These are phyloP conservation scores for Blastobotrys petasosporus DNA, from an alignment of 1,139 yeast genomes.

Conservation along the genomic window DNA sequence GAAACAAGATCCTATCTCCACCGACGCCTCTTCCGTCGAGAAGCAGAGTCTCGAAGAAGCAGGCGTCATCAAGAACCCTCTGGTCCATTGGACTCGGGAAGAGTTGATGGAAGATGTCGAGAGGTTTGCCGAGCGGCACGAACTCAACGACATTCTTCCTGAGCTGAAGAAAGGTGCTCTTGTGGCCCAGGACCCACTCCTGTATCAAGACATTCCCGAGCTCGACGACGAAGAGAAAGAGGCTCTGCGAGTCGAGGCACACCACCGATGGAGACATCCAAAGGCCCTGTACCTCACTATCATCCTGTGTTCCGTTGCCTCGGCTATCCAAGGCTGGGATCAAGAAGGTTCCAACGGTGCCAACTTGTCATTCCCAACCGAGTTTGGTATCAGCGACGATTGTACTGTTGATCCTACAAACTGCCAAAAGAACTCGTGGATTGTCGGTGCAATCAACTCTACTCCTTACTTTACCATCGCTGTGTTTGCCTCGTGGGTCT, in stretches of 20 bases:
- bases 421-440: constrained; percentile 46
- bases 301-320: constrained; percentile 77
- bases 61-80: constrained; percentile 15
- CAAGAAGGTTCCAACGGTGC: constrained; percentile 86
- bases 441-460: constrained; percentile 69
- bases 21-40: neutral
- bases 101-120: constrained; percentile 17
- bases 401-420: constrained; percentile 10
- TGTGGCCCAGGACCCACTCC: constrained; percentile 20
- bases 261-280: constrained; percentile 64
- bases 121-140: constrained; percentile 16
- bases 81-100: constrained; percentile 15
- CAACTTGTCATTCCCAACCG: constrained; percentile 58
- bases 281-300: constrained; percentile 52
- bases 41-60: neutral
- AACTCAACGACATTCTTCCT: constrained; percentile 14
- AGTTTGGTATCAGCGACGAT: constrained; percentile 45
- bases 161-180: constrained; percentile 19
- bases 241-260: constrained; percentile 46
- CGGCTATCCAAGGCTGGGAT: constrained; percentile 90
- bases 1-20: neutral
- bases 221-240: constrained; percentile 57
- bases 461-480: constrained; percentile 77
- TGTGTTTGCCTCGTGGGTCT: constrained; percentile 61
- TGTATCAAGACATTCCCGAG: constrained; percentile 38